Percentiles rank a stretch among this genome's conserved stretches.
Conservation (phyloP, 148 eudicot genomes). For the Polygonum aviculare region DNA sequence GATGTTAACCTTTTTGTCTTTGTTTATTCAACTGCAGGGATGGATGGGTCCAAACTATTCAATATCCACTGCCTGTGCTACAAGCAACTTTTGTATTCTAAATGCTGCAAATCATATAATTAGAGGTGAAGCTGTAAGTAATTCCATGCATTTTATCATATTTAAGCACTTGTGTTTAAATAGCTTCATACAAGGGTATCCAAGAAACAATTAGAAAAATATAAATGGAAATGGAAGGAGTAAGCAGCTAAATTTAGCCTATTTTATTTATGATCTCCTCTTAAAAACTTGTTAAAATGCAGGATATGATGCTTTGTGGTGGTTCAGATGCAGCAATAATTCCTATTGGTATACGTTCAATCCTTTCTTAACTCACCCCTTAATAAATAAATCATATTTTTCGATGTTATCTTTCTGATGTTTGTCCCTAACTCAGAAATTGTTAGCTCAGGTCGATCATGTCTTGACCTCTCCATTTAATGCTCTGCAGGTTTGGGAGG, state of each 20-base stretch:
- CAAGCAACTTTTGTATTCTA: conserved; percentile 90
- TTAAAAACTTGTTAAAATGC: conserved; percentile 12
- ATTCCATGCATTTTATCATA: neutral
- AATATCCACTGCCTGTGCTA: conserved; percentile 96
- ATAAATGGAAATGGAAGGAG: neutral
- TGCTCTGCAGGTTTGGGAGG: conserved; percentile 86
- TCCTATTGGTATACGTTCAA: conserved; percentile 57
- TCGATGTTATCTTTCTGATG: neutral
- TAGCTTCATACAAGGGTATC: neutral
- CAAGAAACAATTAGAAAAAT: neutral
- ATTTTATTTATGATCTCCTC: conserved; percentile 2
- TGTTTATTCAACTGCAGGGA: conserved; percentile 39
- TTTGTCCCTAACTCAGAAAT: neutral
- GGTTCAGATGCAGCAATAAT: conserved; percentile 88
- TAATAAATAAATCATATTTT: neutral
- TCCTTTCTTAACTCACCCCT: conserved; percentile 4
- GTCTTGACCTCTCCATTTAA: neutral
- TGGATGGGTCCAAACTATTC: conserved; percentile 99
- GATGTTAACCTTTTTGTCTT: conserved; percentile 11
- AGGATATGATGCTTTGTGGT: conserved; percentile 98
- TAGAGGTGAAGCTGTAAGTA: conserved; percentile 93
- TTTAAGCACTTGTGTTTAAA: neutral
- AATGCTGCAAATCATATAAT: conserved; percentile 95
- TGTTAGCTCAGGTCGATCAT: neutral
- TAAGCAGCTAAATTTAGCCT: neutral